Evolutionary conservation across 1,284 basidiomycete species (phyloP), one percentile per base, ranked within the genome.

Genomic region (Sutorius eximius): DNA sequence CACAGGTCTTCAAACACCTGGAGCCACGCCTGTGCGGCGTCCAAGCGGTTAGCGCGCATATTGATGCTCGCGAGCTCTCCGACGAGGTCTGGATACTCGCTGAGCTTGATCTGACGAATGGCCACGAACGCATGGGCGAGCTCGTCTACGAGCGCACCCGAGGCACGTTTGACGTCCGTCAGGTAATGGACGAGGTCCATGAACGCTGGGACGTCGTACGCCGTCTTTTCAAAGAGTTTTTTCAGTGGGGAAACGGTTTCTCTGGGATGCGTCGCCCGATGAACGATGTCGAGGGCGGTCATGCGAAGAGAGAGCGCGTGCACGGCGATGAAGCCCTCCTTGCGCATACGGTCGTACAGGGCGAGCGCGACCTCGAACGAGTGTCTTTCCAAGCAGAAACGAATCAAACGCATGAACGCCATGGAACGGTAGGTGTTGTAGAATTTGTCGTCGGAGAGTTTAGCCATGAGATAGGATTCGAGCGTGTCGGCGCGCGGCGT

Each of bases 271-370:
- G 53, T 59, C 32, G 50, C 30, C 34, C 49, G 34, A 45, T 55
- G 27, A 13, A 65, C 57, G 57, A 64, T 37, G 5, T 64, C 61
- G 43, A 77, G 63, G 6, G 75, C 71, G 4, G 70, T 50, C 64
- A 83, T 75, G 50, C 72, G 74, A 7, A 77, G 72, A 51, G 75
- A 71, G 11, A 79, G 72, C 11, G 69, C 54, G 9, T 68, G 55
- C 13, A 75, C 67, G 1, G 75, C 71, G 3, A 75, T 45, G 49
- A 77, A 69, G 9, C 75, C 74, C 24, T 76, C 73, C 3, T 67
- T 59, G 18, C 66, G 54, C 77, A 84, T 80, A 16, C 72, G 69
- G 3, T 70, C 61, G 59, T 79, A 75, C 6, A 82, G 65, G 5
- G 65, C 59, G 8, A 70, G 62, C 0, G 81, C 81, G 33, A 70